Evolutionary conservation across 2,329 filamentous ascomycete species (phyloP).

Genomic region (Allantophomopsis cytisporea): DNA sequence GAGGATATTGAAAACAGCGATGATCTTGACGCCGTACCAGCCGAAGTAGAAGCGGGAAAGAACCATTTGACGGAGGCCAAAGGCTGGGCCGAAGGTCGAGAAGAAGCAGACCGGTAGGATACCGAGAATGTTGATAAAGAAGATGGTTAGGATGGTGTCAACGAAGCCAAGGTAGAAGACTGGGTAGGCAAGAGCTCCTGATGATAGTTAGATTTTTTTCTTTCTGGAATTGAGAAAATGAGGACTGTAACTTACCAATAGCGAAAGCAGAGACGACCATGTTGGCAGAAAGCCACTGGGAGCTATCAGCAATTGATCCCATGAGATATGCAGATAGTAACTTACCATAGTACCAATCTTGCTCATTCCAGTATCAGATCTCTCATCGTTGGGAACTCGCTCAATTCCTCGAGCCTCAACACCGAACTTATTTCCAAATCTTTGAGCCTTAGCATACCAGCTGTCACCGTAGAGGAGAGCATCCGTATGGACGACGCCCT

Average conservation of each 20-base stretch:
- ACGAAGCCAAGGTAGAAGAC: constrained; percentile 59
- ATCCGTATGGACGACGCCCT: constrained; percentile 36
- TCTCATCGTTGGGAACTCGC: constrained; percentile 56
- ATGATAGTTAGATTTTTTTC: too few relatives aligned
- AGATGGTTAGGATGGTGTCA: constrained; percentile 56
- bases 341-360: constrained; percentile 62
- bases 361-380: constrained; percentile 48
- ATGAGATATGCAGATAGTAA: constrained; percentile 2
- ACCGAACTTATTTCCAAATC: constrained; percentile 48
- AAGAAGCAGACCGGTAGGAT: constrained; percentile 63
- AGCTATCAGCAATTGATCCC: background rate
- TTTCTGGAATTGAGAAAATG: too few relatives aligned
- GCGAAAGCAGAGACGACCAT: constrained; percentile 68
- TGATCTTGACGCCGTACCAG: constrained; percentile 54
- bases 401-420: constrained; percentile 68
- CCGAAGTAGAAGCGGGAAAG: constrained; percentile 69
- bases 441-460: constrained; percentile 43
- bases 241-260: constrained; percentile 27
- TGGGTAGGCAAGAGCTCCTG: constrained; percentile 47
- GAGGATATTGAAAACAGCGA: constrained; percentile 58
- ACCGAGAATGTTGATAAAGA: constrained; percentile 68
- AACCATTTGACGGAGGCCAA: constrained; percentile 69
- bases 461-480: constrained; percentile 41
- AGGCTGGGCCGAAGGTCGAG: constrained; percentile 61
- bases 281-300: constrained; percentile 63